Conservation (phyloP, 2,329 filamentous ascomycete species). For the Arthroderma sp. region DNA sequence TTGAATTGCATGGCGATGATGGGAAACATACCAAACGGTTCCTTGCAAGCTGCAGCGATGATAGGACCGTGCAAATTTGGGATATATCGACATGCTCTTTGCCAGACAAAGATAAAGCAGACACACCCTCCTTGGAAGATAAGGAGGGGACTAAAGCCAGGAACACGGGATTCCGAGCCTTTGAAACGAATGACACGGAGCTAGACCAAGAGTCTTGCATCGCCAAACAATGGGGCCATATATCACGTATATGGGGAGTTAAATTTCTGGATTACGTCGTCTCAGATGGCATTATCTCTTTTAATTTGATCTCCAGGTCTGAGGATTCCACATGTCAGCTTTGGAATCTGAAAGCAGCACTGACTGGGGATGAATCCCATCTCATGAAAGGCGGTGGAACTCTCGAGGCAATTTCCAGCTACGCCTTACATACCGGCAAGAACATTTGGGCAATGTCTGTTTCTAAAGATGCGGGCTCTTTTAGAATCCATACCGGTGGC, state of each 20-base stretch:
- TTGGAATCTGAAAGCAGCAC: slow-evolving; percentile 48
- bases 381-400: slow-evolving; percentile 13
- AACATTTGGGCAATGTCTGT: slow-evolving; percentile 69
- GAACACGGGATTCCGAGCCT: slow-evolving; percentile 52
- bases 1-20: slow-evolving; percentile 23
- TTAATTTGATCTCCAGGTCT: slow-evolving; percentile 62
- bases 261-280: slow-evolving; percentile 42
- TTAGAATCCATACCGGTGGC: slow-evolving; percentile 57
- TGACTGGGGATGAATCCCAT: slow-evolving; percentile 11
- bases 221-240: slow-evolving; percentile 70
- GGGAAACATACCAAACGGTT: slow-evolving; percentile 39
- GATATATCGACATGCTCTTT: slow-evolving; percentile 50
- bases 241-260: slow-evolving; percentile 80
- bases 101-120: slow-evolving; percentile 19
- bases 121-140: background rate
- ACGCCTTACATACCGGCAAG: slow-evolving; percentile 65
- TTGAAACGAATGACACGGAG: slow-evolving; percentile 17
- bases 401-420: slow-evolving; percentile 43
- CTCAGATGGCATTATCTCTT: slow-evolving; percentile 12
- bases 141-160: slow-evolving; percentile 12
- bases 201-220: slow-evolving; percentile 38
- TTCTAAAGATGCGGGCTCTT: slow-evolving; percentile 8
- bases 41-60: slow-evolving; percentile 89
- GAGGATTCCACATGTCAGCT: slow-evolving; percentile 68
- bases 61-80: slow-evolving; percentile 81